Evolutionary conservation across 1,284 basidiomycete genomes (phyloP).

Genomic region (Cystobasidium slooffiae): DNA sequence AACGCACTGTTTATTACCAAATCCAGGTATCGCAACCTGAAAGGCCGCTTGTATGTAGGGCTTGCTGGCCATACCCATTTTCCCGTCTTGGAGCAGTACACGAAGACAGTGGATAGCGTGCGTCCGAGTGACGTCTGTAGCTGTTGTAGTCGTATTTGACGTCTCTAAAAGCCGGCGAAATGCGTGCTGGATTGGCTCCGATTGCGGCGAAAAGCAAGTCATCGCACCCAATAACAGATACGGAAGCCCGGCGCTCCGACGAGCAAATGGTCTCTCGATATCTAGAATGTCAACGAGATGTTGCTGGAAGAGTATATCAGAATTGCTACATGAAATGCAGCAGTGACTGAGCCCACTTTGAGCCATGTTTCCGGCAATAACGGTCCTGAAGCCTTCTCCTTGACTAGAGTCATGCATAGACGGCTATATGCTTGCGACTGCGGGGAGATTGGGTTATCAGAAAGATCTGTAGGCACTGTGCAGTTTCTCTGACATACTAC

Average conservation of each 20-base stretch:
- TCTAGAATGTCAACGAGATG: conserved; percentile 20
- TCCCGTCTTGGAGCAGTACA: conserved; percentile 40
- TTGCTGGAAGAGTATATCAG: background rate
- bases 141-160: background rate
- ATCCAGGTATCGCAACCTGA: conserved; percentile 27
- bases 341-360: background rate
- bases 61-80: conserved; percentile 16
- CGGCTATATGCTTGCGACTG: conserved; percentile 36
- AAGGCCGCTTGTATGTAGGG: conserved; percentile 32
- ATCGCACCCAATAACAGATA: conserved; percentile 35
- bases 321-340: too few species aligned
- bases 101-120: conserved; percentile 41
- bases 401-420: conserved; percentile 1
- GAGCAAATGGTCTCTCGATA: conserved; percentile 1
- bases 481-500: conserved; percentile 4
- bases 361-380: conserved; percentile 7
- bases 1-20: conserved; percentile 26
- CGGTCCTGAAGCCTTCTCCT: background rate
- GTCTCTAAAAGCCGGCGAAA: conserved; percentile 1
- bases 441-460: background rate
- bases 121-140: conserved; percentile 8
- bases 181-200: background rate
- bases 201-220: conserved; percentile 3
- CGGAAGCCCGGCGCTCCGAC: conserved; percentile 32
- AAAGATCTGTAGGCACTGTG: background rate